Evolutionary conservation across 441 rosid species (phyloP).

Genomic region (Populus hybrid): DNA sequence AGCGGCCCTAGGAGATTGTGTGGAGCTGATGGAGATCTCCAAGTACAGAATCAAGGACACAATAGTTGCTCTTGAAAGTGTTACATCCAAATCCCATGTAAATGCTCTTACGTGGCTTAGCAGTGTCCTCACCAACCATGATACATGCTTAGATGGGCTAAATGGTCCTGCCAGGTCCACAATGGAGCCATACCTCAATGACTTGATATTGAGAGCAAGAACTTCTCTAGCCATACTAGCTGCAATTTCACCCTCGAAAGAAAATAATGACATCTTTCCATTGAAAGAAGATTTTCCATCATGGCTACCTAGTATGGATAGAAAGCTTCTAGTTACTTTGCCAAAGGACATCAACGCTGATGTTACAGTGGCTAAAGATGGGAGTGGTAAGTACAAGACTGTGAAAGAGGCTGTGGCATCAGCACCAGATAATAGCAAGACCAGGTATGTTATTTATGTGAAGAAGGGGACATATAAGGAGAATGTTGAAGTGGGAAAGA

Average conservation of each 20-base stretch:
- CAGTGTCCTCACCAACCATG: constrained; percentile 61
- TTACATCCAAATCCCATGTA: constrained; percentile 31
- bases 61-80: constrained; percentile 31
- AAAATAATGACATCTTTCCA: not conserved
- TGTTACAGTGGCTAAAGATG: constrained; percentile 63
- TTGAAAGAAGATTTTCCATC: constrained; percentile 37
- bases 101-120: constrained; percentile 71
- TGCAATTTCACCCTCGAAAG: constrained; percentile 30
- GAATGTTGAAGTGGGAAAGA: constrained; percentile 51
- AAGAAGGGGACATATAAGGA: constrained; percentile 64
- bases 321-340: constrained; percentile 39
- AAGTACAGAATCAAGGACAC: constrained; percentile 45
- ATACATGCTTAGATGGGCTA: constrained; percentile 60
- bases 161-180: constrained; percentile 24
- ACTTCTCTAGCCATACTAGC: constrained; percentile 51
- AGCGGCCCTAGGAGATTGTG: constrained; percentile 47
- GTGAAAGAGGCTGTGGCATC: constrained; percentile 44
- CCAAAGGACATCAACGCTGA: constrained; percentile 37
- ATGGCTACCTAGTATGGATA: constrained; percentile 50
- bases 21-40: constrained; percentile 59
- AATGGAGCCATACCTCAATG: constrained; percentile 36
- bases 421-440: constrained; percentile 4
- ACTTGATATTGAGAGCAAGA: constrained; percentile 46
- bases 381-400: constrained; percentile 58
- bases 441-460: constrained; percentile 27